Base-by-base conservation (phyloP, 768 basidiomycete genomes). In the Amanita molliuscula region DNA sequence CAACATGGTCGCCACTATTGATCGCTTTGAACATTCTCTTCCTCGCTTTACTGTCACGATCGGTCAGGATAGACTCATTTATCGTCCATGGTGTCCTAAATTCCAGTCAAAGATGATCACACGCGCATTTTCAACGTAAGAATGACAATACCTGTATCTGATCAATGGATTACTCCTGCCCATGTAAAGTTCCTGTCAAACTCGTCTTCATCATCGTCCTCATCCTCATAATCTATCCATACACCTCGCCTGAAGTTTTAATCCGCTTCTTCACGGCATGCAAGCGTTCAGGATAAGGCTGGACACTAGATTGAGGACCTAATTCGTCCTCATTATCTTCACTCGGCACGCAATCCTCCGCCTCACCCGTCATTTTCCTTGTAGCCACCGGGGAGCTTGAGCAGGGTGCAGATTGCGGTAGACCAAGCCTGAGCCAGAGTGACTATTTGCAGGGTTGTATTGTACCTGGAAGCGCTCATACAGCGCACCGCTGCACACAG, bases 11-110 rank as follows among this genome's bases (percentile, higher is more conserved):
- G 11, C 83, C 88, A 56, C 82, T 67, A 10, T 68, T 69, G 31
- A 88, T 69, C 0, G 84, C 74, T 18, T 66, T 67, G 72, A 88
- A 85, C 0, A 82, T 44, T 28, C 70, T 62, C n/a, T 81, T 81
- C 50, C 69, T 67, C 50, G 65, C 62, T 56, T 79, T 79, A 23
- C 75, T 67, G 50, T 77, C 65, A 29, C 60, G 65, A 7, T 71
- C 63, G 18, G 56, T 56, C 3, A 81, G 53, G 25, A 83, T 67
- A 8, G 72, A 70, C 18, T 71, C 69, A 48, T 84, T 76, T 18
- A n/a, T 78, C 74, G 34, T 84, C 84, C 4, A 90, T 58, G 6
- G 83, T 58, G 10, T 71, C 71, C 88, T 91, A 4, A 9, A 21
- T 35, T 5, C 37, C 4, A 15, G 23, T 28, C 11, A 18, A 36